Base-by-base conservation (phyloP, 345 rosid species). In the Lumnitzera racemosa region DNA sequence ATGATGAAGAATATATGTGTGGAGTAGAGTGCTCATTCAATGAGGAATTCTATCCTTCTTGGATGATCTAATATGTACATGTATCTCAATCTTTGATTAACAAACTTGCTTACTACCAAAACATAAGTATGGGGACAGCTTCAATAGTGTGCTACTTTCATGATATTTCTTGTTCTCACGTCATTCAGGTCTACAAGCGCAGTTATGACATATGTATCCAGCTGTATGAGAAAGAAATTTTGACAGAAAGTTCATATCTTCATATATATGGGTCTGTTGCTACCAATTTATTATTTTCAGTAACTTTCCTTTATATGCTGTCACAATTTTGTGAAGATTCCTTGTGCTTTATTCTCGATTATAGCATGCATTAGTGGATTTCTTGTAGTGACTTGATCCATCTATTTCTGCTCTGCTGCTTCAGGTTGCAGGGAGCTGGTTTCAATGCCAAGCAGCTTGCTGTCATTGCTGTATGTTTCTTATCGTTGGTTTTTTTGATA, bases 161-260 rank as follows among this genome's bases (percentile, higher is more conserved):
- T 60, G 13, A 43, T 68, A 53, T 59, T 51, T 31, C 49, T 41
- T 31, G 36, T 16, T 55, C 12, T 65, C 58, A 53, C 61, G 76
- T 56, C 49, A 66, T 55, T 49, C 83, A 94, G 98, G 97, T 85
- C 54, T 87, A 87, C 83, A 80, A 81, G 70, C 86, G 95, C 65
- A 87, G 97, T 68, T 77, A 71, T 68, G 91, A 84, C 59, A 69
- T 87, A 64, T 89, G 98, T 76, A 66, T 70, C 80, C 88, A 83
- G 73, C 70, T 92, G 31, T 89, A 89, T 73, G 91, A 87, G 75
- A 92, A 85, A 75, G 98, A 92, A 77, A 82, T 89, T 70, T 65
- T 83, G 72, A 82, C 85, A 31, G 86, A 73, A 55, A 76, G 63
- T 76, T 92, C 97, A 51, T 92, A 81, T 72, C 87, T 89, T 58